Evolutionary conservation across 352 stramenopile genomes (phyloP).

Genomic region (Phytophthora aleatoria): DNA sequence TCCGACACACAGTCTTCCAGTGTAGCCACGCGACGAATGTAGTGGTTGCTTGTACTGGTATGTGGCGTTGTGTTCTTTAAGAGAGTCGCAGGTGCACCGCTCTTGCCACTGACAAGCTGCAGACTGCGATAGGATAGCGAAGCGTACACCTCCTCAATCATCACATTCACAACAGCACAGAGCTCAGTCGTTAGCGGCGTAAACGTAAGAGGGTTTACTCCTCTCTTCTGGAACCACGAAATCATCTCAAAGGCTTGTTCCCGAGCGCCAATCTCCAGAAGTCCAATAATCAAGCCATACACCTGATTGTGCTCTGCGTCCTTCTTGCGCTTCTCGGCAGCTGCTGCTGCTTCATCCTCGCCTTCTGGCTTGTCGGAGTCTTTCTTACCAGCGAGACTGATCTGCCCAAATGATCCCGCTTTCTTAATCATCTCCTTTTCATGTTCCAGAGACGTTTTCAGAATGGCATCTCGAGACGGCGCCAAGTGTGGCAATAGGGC

Average conservation of each 20-base stretch:
- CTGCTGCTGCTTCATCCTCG: constrained; percentile 36
- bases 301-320: constrained; percentile 70
- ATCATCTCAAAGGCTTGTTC: constrained; percentile 82
- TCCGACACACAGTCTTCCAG: constrained; percentile 51
- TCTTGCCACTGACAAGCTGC: constrained; percentile 37
- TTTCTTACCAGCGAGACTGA: constrained; percentile 72
- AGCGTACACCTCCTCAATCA: constrained; percentile 62
- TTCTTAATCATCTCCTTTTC: constrained; percentile 66
- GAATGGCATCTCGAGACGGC: constrained; percentile 66
- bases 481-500: constrained; percentile 79
- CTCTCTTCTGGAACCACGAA: constrained; percentile 69
- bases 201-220: constrained; percentile 72
- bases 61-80: constrained; percentile 12
- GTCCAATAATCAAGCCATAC: constrained; percentile 79
- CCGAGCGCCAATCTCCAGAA: constrained; percentile 75
- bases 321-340: constrained; percentile 23
- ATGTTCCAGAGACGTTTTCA: constrained; percentile 49
- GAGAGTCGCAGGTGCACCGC: background rate
- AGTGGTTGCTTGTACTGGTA: constrained; percentile 24
- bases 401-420: constrained; percentile 65
- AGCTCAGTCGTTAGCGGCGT: constrained; percentile 67
- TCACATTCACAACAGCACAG: constrained; percentile 67
- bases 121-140: constrained; percentile 62
- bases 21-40: constrained; percentile 42
- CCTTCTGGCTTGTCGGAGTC: constrained; percentile 34